Base-by-base conservation (phyloP, 2,329 filamentous ascomycete genomes). In the Scedosporium apiospermum region DNA sequence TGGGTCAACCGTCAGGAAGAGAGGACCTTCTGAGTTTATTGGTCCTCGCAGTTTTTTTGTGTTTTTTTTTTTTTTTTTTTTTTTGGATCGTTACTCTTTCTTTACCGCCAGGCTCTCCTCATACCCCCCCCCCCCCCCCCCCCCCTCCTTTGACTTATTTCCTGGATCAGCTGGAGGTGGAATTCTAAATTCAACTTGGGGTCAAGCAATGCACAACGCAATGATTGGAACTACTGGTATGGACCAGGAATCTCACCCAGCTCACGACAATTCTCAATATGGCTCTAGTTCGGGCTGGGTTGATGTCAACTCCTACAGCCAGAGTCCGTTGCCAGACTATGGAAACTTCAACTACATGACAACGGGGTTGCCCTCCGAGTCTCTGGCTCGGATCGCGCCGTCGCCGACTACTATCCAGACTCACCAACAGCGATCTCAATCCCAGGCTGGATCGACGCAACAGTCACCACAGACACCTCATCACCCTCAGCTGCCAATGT, bases 281-380 rank as follows among this genome's bases (percentile, higher is more conserved):
- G 71, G 73, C 64, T 76, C 73, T 70, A 78, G 82, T 65, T 14
- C 55, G 34, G 76, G 74, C 69, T 86, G 84, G 85, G 77, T 77
- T 58, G 80, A 81, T 69, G 81, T 86, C 69, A 79, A 76, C 65
- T 73, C 85, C 14, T 89, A 90, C 69, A 85, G 86, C 67, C 84
- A 88, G 63, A 85, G 73, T 34, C 71, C 87, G 26, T 84, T 91
- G 75, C 80, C 85, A 49, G 88, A 90, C 67, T 91, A 90, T 70
- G 78, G 80, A 64, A 80, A 78, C 67, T 86, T 77, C 65, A 69
- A 79, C 63, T 92, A 88, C 74, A 77, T 82, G 66, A 76, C 78
- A 62, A 77, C 82, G 57, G 80, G 77, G 9, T 65, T 84, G 61
- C 76, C 81, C 2, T 78, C 80, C 26, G 82, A 84, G 64, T 75